Conservation (phyloP, 768 basidiomycete species). For the Mycena rebaudengoi region DNA sequence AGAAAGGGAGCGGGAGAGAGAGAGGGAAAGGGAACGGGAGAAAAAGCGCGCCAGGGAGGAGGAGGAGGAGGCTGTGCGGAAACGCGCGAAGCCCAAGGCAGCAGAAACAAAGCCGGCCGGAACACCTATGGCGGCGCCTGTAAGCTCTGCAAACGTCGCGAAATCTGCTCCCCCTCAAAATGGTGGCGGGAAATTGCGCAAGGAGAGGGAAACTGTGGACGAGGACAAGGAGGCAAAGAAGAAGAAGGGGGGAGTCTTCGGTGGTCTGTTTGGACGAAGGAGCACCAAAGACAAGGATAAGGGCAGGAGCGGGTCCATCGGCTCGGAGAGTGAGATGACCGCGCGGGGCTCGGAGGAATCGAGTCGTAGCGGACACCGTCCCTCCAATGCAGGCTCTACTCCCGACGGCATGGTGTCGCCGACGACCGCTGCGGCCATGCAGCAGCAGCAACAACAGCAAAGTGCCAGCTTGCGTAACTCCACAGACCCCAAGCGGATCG, state of each 20-base stretch:
- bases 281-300: slow-evolving; percentile 81
- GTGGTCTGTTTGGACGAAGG: slow-evolving; percentile 77
- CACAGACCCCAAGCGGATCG: slow-evolving; percentile 39
- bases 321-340: slow-evolving; percentile 58
- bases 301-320: slow-evolving; percentile 56
- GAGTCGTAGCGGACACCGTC: slow-evolving; percentile 52
- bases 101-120: slow-evolving; percentile 50
- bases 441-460: slow-evolving; percentile 63
- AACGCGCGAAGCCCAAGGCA: slow-evolving; percentile 60
- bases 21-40: slow-evolving; percentile 20
- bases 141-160: slow-evolving; percentile 50
- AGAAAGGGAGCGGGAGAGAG: slow-evolving; percentile 2
- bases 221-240: slow-evolving; percentile 49
- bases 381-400: slow-evolving; percentile 34
- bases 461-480: slow-evolving; percentile 36
- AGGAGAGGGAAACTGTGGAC: slow-evolving; percentile 46
- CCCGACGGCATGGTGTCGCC: slow-evolving; percentile 57
- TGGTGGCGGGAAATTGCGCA: slow-evolving; percentile 51
- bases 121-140: slow-evolving; percentile 51
- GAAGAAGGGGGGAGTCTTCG: slow-evolving; percentile 82
- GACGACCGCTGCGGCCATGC: slow-evolving; percentile 59
- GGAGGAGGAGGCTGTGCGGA: slow-evolving; percentile 61
- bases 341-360: slow-evolving; percentile 70
- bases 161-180: slow-evolving; percentile 28
- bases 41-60: slow-evolving; percentile 29